Evolutionary conservation across 73 alveolate species (phyloP), one percentile per base, ranked within the genome.

Genomic region (Paramecium sexaurelia): DNA sequence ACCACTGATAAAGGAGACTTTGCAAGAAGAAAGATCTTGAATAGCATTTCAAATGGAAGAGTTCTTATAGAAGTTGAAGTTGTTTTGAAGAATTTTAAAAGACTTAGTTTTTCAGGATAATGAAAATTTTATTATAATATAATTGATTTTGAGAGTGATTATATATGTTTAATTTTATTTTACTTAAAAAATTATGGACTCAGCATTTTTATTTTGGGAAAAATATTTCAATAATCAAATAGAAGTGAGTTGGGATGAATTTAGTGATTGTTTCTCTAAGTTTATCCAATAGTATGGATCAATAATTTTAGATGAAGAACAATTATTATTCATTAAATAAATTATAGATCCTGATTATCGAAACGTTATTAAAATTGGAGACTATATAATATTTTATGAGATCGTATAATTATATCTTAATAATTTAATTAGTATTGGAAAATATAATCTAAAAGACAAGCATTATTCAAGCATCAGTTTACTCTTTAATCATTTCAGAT

Each of bases 31-130:
- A 71, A 92, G 39, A 82, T 55, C 39, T 33, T 92, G 92, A 55
- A 85, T 84, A 78, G 94, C 20, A 93, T 92, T 43, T 92, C 95
- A 22, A 85, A 82, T 66, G 95, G 95, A 73, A 51, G 35, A 51
- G 90, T 92, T 7, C 19, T 57, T 9, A 86, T 92, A 1, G 96
- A 92, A 92, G 43, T 92, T 10, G 96, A 92, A 55, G 94, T 92
- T 15, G 13, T 56, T 15, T 10, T 57, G 9, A 36, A 35, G 35
- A 61, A 88, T 24, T 88, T 67, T 45, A 13, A 67, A 27, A 88
- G 91, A 82, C 55, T 67, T 9, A 39, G 90, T n/a, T 29, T 78
- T 29, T 78, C 90, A 39, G 90, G 90, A 71, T 71, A 71, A 61
- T 61, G 83, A 61, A n/a, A n/a, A 51, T 51, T n/a, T 51, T 17